phyloP scores from a whole-genome alignment of 1,284 basidiomycete genomes.

The Apiotrichum montevideense region DNA sequence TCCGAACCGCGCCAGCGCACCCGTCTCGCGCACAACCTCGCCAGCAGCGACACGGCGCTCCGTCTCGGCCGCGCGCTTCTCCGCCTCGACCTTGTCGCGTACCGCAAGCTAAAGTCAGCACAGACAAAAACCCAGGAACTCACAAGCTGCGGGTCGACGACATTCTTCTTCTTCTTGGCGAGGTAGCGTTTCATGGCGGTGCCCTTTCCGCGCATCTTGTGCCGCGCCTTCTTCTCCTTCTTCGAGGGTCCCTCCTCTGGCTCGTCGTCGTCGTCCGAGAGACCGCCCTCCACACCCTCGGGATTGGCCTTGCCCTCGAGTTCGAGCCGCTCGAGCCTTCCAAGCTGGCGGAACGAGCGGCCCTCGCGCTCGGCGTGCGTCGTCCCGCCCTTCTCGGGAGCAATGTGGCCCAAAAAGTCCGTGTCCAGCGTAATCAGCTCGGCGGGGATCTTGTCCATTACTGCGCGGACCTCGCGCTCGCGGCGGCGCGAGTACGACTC shows the following conservation, averaged over 20 bases:
- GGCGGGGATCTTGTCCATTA: constrained; percentile 93
- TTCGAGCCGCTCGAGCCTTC: constrained; percentile 65
- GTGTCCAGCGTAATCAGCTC: constrained; percentile 90
- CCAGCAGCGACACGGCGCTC: constrained; percentile 21
- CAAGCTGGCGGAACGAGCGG: constrained; percentile 63
- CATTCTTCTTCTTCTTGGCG: constrained; percentile 81
- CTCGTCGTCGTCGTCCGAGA: constrained; percentile 39
- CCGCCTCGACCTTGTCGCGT: constrained; percentile 30
- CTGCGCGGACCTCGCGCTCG: constrained; percentile 82
- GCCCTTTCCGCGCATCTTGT: constrained; percentile 73
- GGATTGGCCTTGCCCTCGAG: constrained; percentile 57
- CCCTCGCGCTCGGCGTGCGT: constrained; percentile 52
- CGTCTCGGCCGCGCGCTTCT: constrained; percentile 27
- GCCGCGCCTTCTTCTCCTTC: constrained; percentile 54
- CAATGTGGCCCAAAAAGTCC: constrained; percentile 69
- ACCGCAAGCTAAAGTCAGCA: constrained; percentile 26
- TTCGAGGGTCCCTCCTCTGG: constrained; percentile 23
- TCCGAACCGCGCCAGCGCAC: constrained; percentile 32
- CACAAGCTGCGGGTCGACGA: constrained; percentile 79
- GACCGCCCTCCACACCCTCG: constrained; percentile 39
- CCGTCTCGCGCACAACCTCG: constrained; percentile 31
- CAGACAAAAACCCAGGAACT: constrained; percentile 33
- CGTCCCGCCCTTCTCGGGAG: constrained; percentile 54
- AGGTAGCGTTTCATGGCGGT: constrained; percentile 76
- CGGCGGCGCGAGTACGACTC: constrained; percentile 74